These are phyloP conservation scores for Aureobasidium melanogenum DNA, from an alignment of 2,329 filamentous ascomycete genomes.

Conservation along the genomic window DNA sequence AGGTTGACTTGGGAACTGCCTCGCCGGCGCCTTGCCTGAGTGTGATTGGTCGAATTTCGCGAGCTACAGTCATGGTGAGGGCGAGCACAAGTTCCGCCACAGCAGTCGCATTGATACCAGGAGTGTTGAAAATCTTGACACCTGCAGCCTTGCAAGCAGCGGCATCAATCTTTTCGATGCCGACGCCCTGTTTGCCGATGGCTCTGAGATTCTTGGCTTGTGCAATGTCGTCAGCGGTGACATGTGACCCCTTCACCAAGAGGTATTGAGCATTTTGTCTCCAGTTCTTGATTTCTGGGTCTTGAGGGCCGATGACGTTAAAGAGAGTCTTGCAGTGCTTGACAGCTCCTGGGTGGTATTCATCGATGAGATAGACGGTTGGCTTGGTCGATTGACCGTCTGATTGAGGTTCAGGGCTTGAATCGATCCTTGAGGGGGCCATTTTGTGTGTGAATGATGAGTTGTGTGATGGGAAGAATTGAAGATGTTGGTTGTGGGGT, in stretches of 20 bases:
- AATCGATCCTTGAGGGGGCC: neutral
- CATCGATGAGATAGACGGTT: conserved; percentile 20
- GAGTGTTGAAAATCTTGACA: conserved; percentile 41
- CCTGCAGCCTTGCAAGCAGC: conserved; percentile 30
- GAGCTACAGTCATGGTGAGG: conserved; percentile 23
- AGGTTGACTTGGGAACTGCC: conserved; percentile 32
- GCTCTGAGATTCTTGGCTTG: conserved; percentile 27
- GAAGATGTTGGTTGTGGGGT: neutral
- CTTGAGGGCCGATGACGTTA: conserved; percentile 29
- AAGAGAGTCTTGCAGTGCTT: conserved; percentile 29
- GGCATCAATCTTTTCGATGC: conserved; percentile 39
- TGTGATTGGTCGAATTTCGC: conserved; percentile 25
- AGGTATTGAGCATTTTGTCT: conserved; percentile 32
- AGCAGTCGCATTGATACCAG: conserved; percentile 32
- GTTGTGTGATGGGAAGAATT: too few relatives aligned
- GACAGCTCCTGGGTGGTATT: conserved; percentile 24
- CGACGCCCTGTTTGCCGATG: conserved; percentile 41
- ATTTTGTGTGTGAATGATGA: neutral
- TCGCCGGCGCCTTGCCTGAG: conserved; percentile 17
- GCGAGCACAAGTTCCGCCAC: conserved; percentile 28
- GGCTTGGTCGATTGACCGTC: neutral
- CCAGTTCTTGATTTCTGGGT: conserved; percentile 32
- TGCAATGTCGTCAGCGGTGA: conserved; percentile 19
- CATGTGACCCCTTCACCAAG: conserved; percentile 29
- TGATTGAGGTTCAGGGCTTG: neutral